Evolutionary conservation across 2,329 filamentous ascomycete species (phyloP).

Genomic region (Pezicula rhizophila): DNA sequence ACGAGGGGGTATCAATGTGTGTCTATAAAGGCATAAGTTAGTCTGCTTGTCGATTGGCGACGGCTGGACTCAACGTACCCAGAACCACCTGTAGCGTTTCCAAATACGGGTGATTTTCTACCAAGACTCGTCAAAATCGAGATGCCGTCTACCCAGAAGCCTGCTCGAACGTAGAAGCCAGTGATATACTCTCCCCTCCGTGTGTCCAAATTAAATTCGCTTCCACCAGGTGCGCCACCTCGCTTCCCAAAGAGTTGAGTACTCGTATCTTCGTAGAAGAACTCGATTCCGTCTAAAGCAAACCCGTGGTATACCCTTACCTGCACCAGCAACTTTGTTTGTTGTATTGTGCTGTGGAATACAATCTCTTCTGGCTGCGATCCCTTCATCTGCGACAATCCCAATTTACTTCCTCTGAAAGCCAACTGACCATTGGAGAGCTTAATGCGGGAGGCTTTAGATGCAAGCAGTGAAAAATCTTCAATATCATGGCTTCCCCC

Average conservation of each 20-base stretch:
- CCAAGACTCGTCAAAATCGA: constrained; percentile 86
- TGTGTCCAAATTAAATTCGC: constrained; percentile 79
- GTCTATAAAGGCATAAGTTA: constrained; percentile 44
- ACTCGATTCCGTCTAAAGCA: constrained; percentile 81
- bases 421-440: constrained; percentile 69
- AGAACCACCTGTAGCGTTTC: constrained; percentile 72
- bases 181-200: constrained; percentile 79
- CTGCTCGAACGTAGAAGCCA: constrained; percentile 78
- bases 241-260: constrained; percentile 81
- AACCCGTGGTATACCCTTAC: constrained; percentile 72
- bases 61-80: constrained; percentile 54
- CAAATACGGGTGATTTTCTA: constrained; percentile 79
- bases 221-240: constrained; percentile 63
- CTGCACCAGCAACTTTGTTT: constrained; percentile 67
- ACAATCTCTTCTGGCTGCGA: constrained; percentile 67
- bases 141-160: constrained; percentile 79
- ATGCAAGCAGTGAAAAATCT: constrained; percentile 64
- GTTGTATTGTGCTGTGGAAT: constrained; percentile 60
- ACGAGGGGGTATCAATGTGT: constrained; percentile 80
- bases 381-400: constrained; percentile 64
- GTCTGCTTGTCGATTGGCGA: neutral
- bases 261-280: constrained; percentile 82
- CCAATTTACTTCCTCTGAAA: constrained; percentile 70
- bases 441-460: constrained; percentile 68
- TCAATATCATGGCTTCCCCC: constrained; percentile 69